Base-by-base conservation (phyloP, 352 stramenopile species). In the Blastocystis sp. region DNA sequence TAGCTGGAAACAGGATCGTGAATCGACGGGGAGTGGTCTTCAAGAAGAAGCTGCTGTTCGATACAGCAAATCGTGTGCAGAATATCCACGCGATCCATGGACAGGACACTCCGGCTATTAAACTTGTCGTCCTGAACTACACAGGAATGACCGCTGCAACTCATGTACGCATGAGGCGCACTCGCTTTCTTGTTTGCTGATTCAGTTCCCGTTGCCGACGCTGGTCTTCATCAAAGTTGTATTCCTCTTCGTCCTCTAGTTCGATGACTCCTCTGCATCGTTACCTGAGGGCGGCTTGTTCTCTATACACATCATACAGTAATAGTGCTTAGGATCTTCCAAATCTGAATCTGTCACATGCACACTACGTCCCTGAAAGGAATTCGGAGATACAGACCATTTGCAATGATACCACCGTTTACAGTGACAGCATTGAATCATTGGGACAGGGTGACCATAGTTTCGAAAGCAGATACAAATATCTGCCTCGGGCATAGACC, bases 361-460 rank as follows among this genome's bases (percentile, higher is more conserved):
- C 36, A 75, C 63, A 75, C 63, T 75, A 75, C 6, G n/a, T n/a
- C 1, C 18, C 4, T 51, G 8, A 48, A 46, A 9, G 16, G 0
- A 48, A 32, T 27, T 36, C 21, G 34, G 38, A 0, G 14, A 9
- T 36, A 9, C 11, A 53, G 14, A 75, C 63, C 63, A 75, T 27
- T 75, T 32, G 42, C 32, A 75, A 53, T 75, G 63, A 75, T 75
- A 75, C 63, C 63, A 75, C 24, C 63, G 63, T 32, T 51, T 49
- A 46, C 63, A 75, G 48, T 75, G 63, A 53, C 63, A 51, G n/a
- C 63, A 75, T 24, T 32, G 63, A 36, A 75, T 75, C 63, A 75
- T 75, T 75, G 63, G 63, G 18, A n/a, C 9, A 46, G 44, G 44
- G 42, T 53, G 48, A 29, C 63, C 63, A n/a, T 34, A 48, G 21